Conservation (phyloP, 1,139 yeast genomes). For the Hanseniaspora sp. region DNA sequence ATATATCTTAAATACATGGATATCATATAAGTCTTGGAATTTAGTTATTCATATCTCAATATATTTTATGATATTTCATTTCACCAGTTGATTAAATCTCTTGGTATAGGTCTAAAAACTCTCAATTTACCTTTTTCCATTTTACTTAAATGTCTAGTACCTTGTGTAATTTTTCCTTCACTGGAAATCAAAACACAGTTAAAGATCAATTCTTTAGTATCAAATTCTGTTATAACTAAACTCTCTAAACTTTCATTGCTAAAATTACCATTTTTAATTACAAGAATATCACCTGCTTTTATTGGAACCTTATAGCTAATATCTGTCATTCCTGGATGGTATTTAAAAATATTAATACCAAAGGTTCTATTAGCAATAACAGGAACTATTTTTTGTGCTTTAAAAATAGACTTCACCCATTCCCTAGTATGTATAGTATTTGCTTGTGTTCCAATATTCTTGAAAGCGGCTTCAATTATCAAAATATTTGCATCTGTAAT, state of each 20-base stretch:
- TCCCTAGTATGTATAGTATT: not conserved
- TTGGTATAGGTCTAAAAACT: conserved; percentile 61
- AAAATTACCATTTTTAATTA: conserved; percentile 64
- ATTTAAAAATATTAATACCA: conserved; percentile 58
- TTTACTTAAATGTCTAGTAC: conserved; percentile 57
- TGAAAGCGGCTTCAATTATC: conserved; percentile 25
- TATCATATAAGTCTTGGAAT: too few relatives aligned
- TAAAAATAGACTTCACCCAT: conserved; percentile 5
- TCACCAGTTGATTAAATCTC: conserved; percentile 54
- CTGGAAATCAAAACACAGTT: conserved; percentile 54
- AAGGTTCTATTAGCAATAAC: conserved; percentile 58
- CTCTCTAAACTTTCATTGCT: conserved; percentile 40
- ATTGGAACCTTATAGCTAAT: conserved; percentile 41
- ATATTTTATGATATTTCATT: not conserved
- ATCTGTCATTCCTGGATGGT: conserved; percentile 34
- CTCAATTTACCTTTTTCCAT: conserved; percentile 70
- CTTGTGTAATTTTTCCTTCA: conserved; percentile 48
- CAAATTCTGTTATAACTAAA: conserved; percentile 57
- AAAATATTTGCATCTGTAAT: not conserved
- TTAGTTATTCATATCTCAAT: not conserved
- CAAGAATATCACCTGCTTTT: conserved; percentile 68
- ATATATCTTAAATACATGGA: too few relatives aligned
- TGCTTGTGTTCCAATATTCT: not conserved
- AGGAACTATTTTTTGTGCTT: conserved; percentile 30
- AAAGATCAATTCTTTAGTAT: conserved; percentile 61